Evolutionary conservation across 2,329 filamentous ascomycete genomes (phyloP), one percentile per base, ranked within the genome.

Genomic region (Sphaerulina populicola): DNA sequence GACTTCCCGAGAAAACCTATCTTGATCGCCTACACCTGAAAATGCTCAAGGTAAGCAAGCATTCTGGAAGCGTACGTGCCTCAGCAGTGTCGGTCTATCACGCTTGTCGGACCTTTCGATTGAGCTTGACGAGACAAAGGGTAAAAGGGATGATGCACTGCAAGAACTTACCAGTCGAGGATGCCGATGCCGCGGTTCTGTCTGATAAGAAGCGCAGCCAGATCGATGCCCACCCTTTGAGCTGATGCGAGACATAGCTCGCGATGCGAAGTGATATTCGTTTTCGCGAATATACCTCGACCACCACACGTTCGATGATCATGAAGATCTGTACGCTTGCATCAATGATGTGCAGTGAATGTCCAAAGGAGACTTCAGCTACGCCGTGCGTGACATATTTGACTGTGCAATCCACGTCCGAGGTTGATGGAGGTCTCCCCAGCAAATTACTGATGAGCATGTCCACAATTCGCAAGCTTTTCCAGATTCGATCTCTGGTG

Each of bases 351-450:
- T 66, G 60, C 18, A 57, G 50, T 18, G 63, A 49, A 11, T 73
- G 66, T 33, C 65, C 57, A 14, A 23, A 38, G 4, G 42, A 36
- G 0, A 50, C 47, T 11, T 55, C 53, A 1, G 33, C 29, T 4
- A 47, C 43, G 2, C 45, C 52, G 15, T 51, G 31, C 14, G 38
- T 46, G 36, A 44, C 43, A 52, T 70, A 71, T 45, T 67, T 67
- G n/a, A 69, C 66, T 1, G 65, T 70, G 46, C 69, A 74, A 45
- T 77, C 75, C 11, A 75, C 72, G 50, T 78, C 75, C 0, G 74
- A 76, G 1, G 74, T 77, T 3, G 74, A 74, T 5, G 75, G 74
- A 9, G 75, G 75, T n/a, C 75, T 69, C 6, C 75, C 75, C 7
- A 78, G 61, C 1, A 73, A 69, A 21, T 71, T 74, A 56, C 74